Evolutionary conservation across 225 moss, liverwort and hornwort species (phyloP).

Genomic region (Pleurozium schreberi): DNA sequence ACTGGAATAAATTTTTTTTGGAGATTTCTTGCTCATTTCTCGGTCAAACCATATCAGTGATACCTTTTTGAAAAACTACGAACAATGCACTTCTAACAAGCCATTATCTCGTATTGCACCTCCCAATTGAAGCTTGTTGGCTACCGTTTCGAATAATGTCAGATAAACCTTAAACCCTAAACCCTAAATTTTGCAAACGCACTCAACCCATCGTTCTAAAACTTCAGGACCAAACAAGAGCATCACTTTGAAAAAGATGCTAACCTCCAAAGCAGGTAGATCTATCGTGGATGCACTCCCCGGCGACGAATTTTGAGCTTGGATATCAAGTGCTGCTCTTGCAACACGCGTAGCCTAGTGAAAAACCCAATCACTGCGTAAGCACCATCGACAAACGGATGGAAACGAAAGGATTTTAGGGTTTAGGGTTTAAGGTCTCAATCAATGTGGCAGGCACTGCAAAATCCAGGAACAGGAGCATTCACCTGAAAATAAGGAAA

Average conservation of each 20-base stretch:
- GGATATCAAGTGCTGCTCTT: slow-evolving; percentile 44
- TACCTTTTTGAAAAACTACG: neutral
- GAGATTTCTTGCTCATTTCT: neutral
- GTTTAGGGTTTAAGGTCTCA: neutral
- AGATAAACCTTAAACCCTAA: neutral
- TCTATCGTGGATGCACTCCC: slow-evolving; percentile 43
- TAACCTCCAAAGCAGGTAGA: slow-evolving; percentile 57
- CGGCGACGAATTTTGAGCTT: slow-evolving; percentile 11
- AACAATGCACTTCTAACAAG: neutral
- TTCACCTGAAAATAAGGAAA: neutral
- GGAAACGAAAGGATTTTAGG: neutral
- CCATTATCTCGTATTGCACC: neutral
- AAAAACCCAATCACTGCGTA: neutral
- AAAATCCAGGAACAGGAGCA: neutral
- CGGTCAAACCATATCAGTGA: neutral
- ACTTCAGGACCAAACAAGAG: neutral
- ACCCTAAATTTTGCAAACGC: neutral
- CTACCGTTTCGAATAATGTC: neutral
- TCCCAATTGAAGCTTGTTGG: neutral
- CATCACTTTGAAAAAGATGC: neutral
- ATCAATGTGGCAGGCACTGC: neutral
- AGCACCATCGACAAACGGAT: neutral
- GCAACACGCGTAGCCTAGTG: slow-evolving; percentile 46
- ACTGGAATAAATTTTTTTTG: neutral
- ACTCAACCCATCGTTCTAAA: neutral